Percentiles rank a stretch among this genome's conserved stretches.
These are phyloP conservation scores for Amanita inopinata DNA, from an alignment of 768 basidiomycete genomes.

Conservation along the genomic window DNA sequence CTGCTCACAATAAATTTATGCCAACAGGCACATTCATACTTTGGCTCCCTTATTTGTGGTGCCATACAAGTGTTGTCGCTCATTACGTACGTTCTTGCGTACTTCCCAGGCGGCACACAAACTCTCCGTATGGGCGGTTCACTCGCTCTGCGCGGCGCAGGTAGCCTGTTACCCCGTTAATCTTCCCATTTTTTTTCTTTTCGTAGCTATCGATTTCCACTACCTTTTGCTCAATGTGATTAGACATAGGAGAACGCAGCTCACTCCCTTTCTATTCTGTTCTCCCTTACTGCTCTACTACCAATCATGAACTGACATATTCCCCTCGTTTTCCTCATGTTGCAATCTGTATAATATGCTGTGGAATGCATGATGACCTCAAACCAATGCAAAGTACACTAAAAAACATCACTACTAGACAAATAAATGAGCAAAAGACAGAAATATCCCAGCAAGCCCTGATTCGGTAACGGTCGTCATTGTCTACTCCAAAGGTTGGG, in stretches of 20 bases:
- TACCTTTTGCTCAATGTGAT: background rate
- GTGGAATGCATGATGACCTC: background rate
- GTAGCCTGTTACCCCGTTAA: slow-evolving; percentile 73
- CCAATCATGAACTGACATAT: slow-evolving; percentile 1
- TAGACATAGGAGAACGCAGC: background rate
- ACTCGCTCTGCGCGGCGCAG: slow-evolving; percentile 76
- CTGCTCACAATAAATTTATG: slow-evolving; percentile 2
- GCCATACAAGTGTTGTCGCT: slow-evolving; percentile 76
- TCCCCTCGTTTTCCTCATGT: background rate
- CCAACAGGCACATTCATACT: slow-evolving; percentile 64
- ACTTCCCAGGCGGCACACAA: slow-evolving; percentile 87
- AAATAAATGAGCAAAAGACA: background rate
- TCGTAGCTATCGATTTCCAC: background rate
- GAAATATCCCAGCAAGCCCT: background rate
- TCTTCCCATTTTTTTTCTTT: background rate
- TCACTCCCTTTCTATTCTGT: background rate
- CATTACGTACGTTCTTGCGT: slow-evolving; percentile 83
- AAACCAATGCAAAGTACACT: background rate
- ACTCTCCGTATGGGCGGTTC: slow-evolving; percentile 75
- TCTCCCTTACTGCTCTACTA: too few species aligned
- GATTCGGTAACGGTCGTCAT: too few species aligned
- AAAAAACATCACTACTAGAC: slow-evolving; percentile 3
- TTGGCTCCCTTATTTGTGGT: slow-evolving; percentile 79
- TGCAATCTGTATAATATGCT: slow-evolving; percentile 2
- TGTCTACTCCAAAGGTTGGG: background rate